Evolutionary conservation across 768 basidiomycete species (phyloP).

Genomic region (Galerina sulciceps): DNA sequence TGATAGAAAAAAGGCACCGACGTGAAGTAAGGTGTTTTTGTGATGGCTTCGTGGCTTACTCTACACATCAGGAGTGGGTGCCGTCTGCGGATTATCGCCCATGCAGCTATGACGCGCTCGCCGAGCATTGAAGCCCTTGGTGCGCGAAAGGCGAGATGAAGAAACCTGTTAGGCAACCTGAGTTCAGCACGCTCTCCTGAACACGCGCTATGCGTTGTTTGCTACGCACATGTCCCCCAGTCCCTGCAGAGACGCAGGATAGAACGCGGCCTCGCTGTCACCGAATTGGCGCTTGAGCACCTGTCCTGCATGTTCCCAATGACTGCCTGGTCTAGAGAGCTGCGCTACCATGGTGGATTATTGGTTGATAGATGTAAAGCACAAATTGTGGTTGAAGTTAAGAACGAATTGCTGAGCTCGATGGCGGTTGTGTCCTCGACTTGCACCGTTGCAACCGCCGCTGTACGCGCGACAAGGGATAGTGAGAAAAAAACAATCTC

Average conservation of each 20-base stretch:
- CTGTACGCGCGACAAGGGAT: too few species aligned
- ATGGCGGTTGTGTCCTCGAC: too few species aligned
- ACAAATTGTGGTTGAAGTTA: too few species aligned
- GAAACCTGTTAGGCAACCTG: slow-evolving; percentile 28
- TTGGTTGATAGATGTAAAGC: background rate
- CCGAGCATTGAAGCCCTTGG: slow-evolving; percentile 19
- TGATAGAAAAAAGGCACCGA: background rate
- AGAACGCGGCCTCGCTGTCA: slow-evolving; percentile 35
- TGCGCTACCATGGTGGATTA: background rate
- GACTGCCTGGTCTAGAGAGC: background rate
- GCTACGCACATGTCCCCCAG: slow-evolving; percentile 38
- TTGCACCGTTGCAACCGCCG: too few species aligned
- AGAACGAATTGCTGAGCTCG: background rate
- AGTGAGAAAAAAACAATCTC: too few species aligned
- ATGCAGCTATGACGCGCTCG: slow-evolving; percentile 49
- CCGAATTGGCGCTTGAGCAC: slow-evolving; percentile 25
- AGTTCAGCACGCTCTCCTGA: background rate
- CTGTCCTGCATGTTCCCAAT: slow-evolving; percentile 9
- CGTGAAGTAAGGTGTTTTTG: slow-evolving; percentile 49
- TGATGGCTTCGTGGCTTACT: slow-evolving; percentile 40
- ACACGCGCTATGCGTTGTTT: background rate
- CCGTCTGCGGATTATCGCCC: slow-evolving; percentile 59
- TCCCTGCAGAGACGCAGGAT: slow-evolving; percentile 32
- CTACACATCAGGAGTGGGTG: slow-evolving; percentile 61
- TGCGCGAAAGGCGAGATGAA: slow-evolving; percentile 33